phyloP scores from a whole-genome alignment of 805 yeast species.

The Saccharomycopsis synnaedendra region DNA sequence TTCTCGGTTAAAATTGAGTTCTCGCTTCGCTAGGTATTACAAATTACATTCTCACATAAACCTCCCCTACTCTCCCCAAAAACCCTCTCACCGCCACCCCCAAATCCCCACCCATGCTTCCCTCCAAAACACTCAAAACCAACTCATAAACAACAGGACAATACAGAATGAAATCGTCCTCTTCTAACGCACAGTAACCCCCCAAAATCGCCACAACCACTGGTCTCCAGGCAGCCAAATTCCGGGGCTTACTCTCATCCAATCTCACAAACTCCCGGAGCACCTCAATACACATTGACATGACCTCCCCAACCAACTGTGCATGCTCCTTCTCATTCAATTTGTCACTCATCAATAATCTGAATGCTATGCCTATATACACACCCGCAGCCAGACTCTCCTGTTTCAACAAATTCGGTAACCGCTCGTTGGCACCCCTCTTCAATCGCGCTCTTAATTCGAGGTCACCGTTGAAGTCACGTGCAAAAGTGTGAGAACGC shows the following conservation, averaged over 20 bases:
- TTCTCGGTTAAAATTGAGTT: too few species aligned
- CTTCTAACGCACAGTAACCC: slow-evolving; percentile 71
- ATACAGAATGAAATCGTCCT: slow-evolving; percentile 49
- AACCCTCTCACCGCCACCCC: slow-evolving; percentile 50
- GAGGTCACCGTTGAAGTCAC: slow-evolving; percentile 79
- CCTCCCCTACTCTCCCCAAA: slow-evolving; percentile 43
- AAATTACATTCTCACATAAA: slow-evolving; percentile 24
- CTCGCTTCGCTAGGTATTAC: too few species aligned
- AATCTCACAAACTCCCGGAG: slow-evolving; percentile 58
- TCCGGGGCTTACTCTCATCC: slow-evolving; percentile 72
- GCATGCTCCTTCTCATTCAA: slow-evolving; percentile 34
- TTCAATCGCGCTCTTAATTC: slow-evolving; percentile 78
- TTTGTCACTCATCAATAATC: slow-evolving; percentile 61
- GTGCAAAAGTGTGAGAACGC: slow-evolving; percentile 70
- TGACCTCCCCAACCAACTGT: slow-evolving; percentile 31
- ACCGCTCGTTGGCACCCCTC: slow-evolving; percentile 82
- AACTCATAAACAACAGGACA: slow-evolving; percentile 52
- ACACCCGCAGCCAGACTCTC: slow-evolving; percentile 88
- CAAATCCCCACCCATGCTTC: slow-evolving; percentile 49
- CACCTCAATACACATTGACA: slow-evolving; percentile 63
- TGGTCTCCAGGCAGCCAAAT: slow-evolving; percentile 80
- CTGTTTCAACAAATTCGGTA: slow-evolving; percentile 86
- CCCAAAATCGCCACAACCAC: slow-evolving; percentile 81
- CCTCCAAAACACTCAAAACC: slow-evolving; percentile 48
- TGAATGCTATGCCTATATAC: slow-evolving; percentile 67